Base-by-base conservation (phyloP, 192 early-diverging fungal species). In the Gigaspora rosea region DNA sequence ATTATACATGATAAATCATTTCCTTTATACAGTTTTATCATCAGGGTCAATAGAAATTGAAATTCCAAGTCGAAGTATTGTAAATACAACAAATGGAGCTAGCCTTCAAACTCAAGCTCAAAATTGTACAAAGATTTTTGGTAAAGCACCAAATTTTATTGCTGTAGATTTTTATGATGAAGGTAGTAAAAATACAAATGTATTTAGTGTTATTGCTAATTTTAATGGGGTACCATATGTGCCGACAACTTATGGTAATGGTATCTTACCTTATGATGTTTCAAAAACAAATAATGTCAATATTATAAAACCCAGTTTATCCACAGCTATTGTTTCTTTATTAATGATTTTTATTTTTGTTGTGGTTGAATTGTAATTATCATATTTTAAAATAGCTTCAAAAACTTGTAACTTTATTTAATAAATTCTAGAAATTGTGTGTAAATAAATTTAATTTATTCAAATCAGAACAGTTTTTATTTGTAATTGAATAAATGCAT, bases 1-100 rank as follows among this genome's bases (percentile, higher is more conserved):
- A 78, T 86, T 94, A 82, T 87, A 88, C 80, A 86, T 93, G 0
- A 79, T 94, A 84, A 94, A 94, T 82, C 93, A 93, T 79, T 94
- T 93, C 78, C 80, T 91, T 35, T 91, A 87, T 27, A 82, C 83
- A 32, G 81, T 75, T 10, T 47, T 89, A 41, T 75, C 66, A 15
- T 10, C 87, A 7, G 76, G 73, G 16, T 2, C 5, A 12, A 41
- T 6, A 65, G 77, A n/a, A 10, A 71, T 88, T 22, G 85, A 90
- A 20, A 63, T 88, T 9, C 90, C 93, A 36, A 87, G 87, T 70
- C 79, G 86, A 22, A 82, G 79, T 22, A 59, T 74, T 0, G 90
- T 88, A 0, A 80, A 78, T 8, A 51, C 75, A 12, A 90, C 91
- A 69, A 94, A 94, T 64, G 76, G 81, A 3, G 46, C 71, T 1